Base-by-base conservation (phyloP, 2,329 filamentous ascomycete species). In the Hypoxylon sp. region DNA sequence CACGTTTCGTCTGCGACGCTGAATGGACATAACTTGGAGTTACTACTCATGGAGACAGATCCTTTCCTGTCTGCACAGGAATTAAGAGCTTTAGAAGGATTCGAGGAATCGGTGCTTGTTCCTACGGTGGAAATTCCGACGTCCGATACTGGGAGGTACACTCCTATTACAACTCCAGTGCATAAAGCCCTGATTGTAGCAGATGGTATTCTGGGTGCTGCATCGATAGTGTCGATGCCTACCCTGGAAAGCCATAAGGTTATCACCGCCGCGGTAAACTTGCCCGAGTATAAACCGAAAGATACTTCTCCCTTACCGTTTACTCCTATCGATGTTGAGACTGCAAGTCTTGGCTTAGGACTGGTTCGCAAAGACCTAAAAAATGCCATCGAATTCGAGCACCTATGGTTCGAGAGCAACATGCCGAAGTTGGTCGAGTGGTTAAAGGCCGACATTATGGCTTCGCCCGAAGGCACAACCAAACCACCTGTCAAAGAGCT, bases 161-260 rank as follows among this genome's bases (percentile, higher is more conserved):
- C 89, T 11, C 85, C 89, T 14, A 84, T 96, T 43, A 88, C 89
- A 5, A 93, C 93, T 46, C 94, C 95, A 0, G 93, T 97, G 0
- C 95, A 98, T 75, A 92, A 90, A 75, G 88, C 90, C 0, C 79
- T 97, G 14, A 73, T 97, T 8, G 85, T 97, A 7, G 89, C 88
- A 0, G 85, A 92, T 51, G 94, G 93, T 0, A 80, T 97, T 2
- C 81, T 87, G 56, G 93, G 91, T 6, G 87, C 91, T 0, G 83
- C 90, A 4, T 81, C 85, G 1, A 71, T 87, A 5, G 77, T 85
- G 5, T 74, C 81, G 7, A 74, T 86, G 48, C 78, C 82, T 16
- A 65, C 81, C 34, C 50, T 79, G 1, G 75, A 79, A 63, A 76
- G 76, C 70, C 68, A 74, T 65, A 78, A 78, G 58, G 80, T 78